Evolutionary conservation across 2,329 filamentous ascomycete genomes (phyloP).

Genomic region (Trichoderma sp.): DNA sequence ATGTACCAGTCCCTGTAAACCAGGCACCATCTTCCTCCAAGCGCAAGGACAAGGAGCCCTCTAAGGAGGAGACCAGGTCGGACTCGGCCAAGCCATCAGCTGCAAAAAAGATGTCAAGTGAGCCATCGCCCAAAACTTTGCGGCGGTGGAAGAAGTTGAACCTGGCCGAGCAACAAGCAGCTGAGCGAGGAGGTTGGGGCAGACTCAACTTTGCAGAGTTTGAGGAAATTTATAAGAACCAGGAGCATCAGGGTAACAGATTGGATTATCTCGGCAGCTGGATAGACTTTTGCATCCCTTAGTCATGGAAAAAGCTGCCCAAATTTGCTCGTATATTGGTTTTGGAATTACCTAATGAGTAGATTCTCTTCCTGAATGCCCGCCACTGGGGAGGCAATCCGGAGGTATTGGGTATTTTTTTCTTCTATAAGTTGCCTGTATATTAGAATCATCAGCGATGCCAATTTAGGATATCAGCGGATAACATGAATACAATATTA

Average conservation of each 20-base stretch:
- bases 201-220: slow-evolving; percentile 78
- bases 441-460: not conserved
- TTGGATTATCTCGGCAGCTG: slow-evolving; percentile 83
- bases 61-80: not conserved
- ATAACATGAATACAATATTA: not conserved
- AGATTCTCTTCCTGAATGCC: not conserved
- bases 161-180: slow-evolving; percentile 65
- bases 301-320: slow-evolving; percentile 19
- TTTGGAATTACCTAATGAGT: not conserved
- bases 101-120: slow-evolving; percentile 13
- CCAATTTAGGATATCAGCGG: not conserved
- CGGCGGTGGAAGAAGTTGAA: slow-evolving; percentile 56
- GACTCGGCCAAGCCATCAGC: not conserved
- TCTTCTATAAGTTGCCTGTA: not conserved
- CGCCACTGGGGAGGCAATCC: not conserved
- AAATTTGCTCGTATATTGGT: not conserved
- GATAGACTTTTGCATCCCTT: slow-evolving; percentile 78
- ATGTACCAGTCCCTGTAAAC: slow-evolving; percentile 22
- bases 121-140: slow-evolving; percentile 36
- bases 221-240: slow-evolving; percentile 67
- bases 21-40: not conserved
- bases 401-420: not conserved
- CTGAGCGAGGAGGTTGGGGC: slow-evolving; percentile 72
- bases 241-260: slow-evolving; percentile 59
- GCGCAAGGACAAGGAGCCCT: not conserved